Base-by-base conservation (phyloP, 2,329 filamentous ascomycete genomes). In the Chrysosporium queenslandicum region DNA sequence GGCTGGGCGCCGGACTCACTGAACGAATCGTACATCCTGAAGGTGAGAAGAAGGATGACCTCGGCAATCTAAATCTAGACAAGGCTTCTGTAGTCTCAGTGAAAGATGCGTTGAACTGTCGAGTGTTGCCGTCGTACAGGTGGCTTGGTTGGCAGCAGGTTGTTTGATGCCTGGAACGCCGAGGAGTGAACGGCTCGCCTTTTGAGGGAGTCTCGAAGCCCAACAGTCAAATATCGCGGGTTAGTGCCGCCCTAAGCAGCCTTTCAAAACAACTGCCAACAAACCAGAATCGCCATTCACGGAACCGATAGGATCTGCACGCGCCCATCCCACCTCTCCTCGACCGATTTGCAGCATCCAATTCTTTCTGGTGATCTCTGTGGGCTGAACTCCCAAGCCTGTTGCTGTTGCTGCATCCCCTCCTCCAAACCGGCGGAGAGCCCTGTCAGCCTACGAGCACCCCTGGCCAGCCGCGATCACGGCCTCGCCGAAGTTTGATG, bases 1-100 rank as follows among this genome's bases (percentile, higher is more conserved):
- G 20, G 34, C 32, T 27, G 32, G 29, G 37, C 18, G 36, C 16
- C 14, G 27, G 3, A 67, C 71, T 56, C 56, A 73, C 71, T 65
- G 56, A 70, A 68, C 18, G 70, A 70, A 57, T 73, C 71, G 55
- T 73, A 73, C 71, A 74, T 74, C 46, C 36, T 62, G 47, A 12
- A n/a, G 32, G 4, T 16, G n/a, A 20, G n/a, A n/a, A n/a, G n/a
- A n/a, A n/a, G n/a, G n/a, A n/a, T n/a, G n/a, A n/a, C n/a, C n/a
- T n/a, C n/a, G n/a, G n/a, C n/a, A n/a, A n/a, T n/a, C n/a, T n/a
- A n/a, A n/a, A n/a, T n/a, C n/a, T n/a, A n/a, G n/a, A n/a, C n/a
- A n/a, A n/a, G n/a, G n/a, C n/a, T n/a, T n/a, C n/a, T n/a, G 32
- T 34, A 7, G n/a, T 34, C 12, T 14, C 12, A 21, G 21, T 12